Evolutionary conservation across 2,329 filamentous ascomycete genomes (phyloP), one percentile per base, ranked within the genome.

Genomic region (Aureobasidium sp.): DNA sequence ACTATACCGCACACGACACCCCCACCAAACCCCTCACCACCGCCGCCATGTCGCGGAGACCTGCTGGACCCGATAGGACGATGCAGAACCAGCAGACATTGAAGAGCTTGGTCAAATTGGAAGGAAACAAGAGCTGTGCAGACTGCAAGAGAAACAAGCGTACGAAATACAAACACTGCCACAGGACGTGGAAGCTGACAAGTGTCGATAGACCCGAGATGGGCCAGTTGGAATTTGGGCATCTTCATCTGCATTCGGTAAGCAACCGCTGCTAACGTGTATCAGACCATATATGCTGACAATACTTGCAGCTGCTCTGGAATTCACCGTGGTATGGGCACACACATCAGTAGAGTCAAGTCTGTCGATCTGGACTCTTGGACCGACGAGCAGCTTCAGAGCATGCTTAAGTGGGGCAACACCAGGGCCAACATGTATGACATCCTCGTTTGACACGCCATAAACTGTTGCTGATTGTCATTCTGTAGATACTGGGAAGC

Each of bases 101-200:
- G 76, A 97, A 97, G 81, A 91, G 85, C 73, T 84, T 99, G 68
- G 81, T 97, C 74, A 99, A 97, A 79, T 79, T 99, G 68, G 93
- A 97, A 72, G 80, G 86, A 65, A 99, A 99, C 80, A 99, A 99
- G 81, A 86, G 89, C 73, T 99, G 94, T 81, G 91, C 93, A 64
- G 94, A 99, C 76, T 99, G 94, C 85, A 99, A 99, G 82, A 87
- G 89, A 75, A 99, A 97, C 81, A 99, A 97, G 77, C 94, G 92
- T 95, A 77, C 68, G 87, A 78, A 34, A 34, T 36, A 48, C 10
- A 5, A n/a, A 36, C 3, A 10, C n/a, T 34, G 50, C 27, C 13
- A n/a, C 25, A 42, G n/a, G 32, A 27, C 47, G 39, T 63, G 47
- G n/a, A n/a, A n/a, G 41, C 69, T 71, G 54, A 75, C 67, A 52